Base-by-base conservation (phyloP, 2,329 filamentous ascomycete genomes). In the Aspergillus terreus region DNA sequence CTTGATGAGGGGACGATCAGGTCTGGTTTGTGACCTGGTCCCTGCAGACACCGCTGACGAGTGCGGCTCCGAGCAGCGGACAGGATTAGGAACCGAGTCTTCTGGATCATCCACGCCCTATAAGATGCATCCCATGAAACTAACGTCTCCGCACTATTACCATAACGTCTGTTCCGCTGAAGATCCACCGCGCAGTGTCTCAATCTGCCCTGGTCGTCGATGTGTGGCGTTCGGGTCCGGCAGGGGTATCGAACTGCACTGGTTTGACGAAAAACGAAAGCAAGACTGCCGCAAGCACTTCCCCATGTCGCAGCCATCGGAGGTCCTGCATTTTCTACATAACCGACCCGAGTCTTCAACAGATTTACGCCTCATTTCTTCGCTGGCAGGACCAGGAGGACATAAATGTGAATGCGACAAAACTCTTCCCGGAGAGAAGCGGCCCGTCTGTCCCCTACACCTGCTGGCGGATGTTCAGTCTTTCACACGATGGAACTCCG, bases 181-280 rank as follows among this genome's bases (percentile, higher is more conserved):
- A 48, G 82, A 86, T 55, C 81, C 81, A 14, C 84, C 85, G 11
- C 78, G 81, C n/a, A 85, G 82, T 36, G 78, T 87, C 9, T 80
- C 84, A 0, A 80, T 87, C 32, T 86, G 81, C 58, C 84, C 84
- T n/a, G 80, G 84, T 51, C 76, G 82, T 43, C 77, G 78, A 46
- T 86, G 82, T 58, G 80, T 86, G 32, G 84, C 83, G 7, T 87
- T 86, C 70, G 84, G 84, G 12, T 85, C 82, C 56, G 77, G 78
- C 11, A 74, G 78, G 6, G 81, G 83, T 1, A 81, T 87, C 47
- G 84, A 87, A 61, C 70, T 87, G 36, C 82, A 85, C 62, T 87
- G 82, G 77, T 66, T 79, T 11, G 76, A 80, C 53, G 73, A 75
- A 27, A 60, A 73, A 36, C 78, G 72, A 3, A 70, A 73, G 10